Conservation (phyloP, 352 stramenopile genomes). For the Phytophthora sojae region DNA sequence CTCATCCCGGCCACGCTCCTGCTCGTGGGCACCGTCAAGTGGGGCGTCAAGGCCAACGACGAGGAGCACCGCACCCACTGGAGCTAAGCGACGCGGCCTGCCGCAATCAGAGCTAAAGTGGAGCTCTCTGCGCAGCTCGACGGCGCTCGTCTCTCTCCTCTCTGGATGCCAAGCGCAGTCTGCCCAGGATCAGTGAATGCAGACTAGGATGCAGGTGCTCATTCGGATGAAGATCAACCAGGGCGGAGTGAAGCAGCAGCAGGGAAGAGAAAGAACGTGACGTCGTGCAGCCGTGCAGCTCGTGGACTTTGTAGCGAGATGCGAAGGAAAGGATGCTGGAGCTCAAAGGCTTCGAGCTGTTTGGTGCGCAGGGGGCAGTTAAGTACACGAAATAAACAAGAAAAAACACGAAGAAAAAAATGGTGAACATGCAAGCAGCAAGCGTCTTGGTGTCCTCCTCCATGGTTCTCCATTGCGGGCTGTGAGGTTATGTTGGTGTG, state of each 20-base stretch:
- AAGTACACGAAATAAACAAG: conserved; percentile 30
- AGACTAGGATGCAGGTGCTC: conserved; percentile 11
- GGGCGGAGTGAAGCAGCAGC: conserved; percentile 3
- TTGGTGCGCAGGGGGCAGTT: neutral
- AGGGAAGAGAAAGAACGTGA: neutral
- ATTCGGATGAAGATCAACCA: neutral
- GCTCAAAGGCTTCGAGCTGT: neutral
- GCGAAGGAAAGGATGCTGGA: neutral
- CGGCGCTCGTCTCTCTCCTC: neutral
- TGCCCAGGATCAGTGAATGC: neutral
- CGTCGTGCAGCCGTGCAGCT: conserved; percentile 13
- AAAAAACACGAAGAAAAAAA: conserved; percentile 28
- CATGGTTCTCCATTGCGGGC: too few relatives aligned
- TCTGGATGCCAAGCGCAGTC: neutral
- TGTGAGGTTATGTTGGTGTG: neutral
- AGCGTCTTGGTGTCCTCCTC: neutral
- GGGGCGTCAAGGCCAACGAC: conserved; percentile 77
- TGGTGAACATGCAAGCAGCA: conserved; percentile 3
- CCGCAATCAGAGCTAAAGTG: conserved; percentile 3
- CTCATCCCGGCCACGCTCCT: conserved; percentile 71
- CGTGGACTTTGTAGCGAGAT: neutral
- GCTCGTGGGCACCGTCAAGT: conserved; percentile 78
- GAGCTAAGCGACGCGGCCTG: conserved; percentile 47
- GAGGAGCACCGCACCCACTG: conserved; percentile 83
- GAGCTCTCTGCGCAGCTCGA: neutral